Percentiles rank a stretch among this genome's conserved stretches.
Conservation (phyloP, 2,329 filamentous ascomycete genomes). For the Juglanconis oblonga region DNA sequence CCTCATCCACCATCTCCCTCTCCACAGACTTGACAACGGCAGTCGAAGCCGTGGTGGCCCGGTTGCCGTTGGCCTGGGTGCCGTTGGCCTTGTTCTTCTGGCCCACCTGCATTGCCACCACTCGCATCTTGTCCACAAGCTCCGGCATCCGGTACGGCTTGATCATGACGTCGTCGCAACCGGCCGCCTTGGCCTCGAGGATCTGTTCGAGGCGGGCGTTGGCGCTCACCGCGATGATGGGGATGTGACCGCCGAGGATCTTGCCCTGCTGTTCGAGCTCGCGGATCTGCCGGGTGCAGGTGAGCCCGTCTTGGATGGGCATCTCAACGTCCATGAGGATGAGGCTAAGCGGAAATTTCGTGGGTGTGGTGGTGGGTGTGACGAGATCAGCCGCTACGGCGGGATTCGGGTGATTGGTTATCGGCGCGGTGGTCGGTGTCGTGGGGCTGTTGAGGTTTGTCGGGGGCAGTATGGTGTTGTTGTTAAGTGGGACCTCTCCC, state of each 20-base stretch:
- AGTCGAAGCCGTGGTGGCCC: background rate
- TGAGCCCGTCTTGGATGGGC: conserved; percentile 70
- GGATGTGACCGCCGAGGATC: conserved; percentile 50
- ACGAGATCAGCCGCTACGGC: background rate
- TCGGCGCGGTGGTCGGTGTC: conserved; percentile 1
- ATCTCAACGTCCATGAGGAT: conserved; percentile 77
- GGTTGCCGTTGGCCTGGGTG: background rate
- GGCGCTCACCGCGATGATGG: conserved; percentile 65
- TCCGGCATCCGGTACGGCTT: conserved; percentile 68
- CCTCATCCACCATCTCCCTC: background rate
- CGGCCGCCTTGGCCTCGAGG: conserved; percentile 45
- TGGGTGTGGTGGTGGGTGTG: conserved; percentile 3
- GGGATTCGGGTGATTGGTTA: background rate
- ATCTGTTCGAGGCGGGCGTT: conserved; percentile 65
- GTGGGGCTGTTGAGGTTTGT: background rate
- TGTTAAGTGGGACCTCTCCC: conserved; percentile 1
- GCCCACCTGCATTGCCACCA: conserved; percentile 34
- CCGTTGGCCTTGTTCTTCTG: conserved; percentile 16
- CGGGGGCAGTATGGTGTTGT: background rate
- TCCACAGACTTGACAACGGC: background rate
- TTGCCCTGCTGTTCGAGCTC: conserved; percentile 54
- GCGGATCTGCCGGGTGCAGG: conserved; percentile 63
- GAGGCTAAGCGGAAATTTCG: conserved; percentile 47
- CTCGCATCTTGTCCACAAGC: conserved; percentile 56
- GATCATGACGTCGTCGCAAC: conserved; percentile 64